Evolutionary conservation across 306 rosid species (phyloP).

Genomic region (Acacia confusa): DNA sequence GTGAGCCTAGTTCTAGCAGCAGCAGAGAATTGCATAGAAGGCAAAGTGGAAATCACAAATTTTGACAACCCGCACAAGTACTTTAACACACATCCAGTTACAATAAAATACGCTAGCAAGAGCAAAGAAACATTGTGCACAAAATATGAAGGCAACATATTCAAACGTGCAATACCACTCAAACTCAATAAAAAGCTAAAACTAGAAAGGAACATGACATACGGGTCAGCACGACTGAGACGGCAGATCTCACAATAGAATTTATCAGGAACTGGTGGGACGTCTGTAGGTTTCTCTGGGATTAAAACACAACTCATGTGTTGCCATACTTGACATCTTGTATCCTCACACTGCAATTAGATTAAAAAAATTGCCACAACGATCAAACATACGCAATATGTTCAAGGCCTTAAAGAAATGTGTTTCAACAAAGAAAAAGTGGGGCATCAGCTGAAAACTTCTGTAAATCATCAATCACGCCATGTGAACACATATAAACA

Average conservation of each 20-base stretch:
- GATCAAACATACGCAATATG: slow-evolving; percentile 11
- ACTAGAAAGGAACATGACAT: slow-evolving; percentile 41
- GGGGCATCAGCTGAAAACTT: neutral
- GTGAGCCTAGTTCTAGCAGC: neutral
- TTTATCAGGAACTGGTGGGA: slow-evolving; percentile 62
- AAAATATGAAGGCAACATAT: slow-evolving; percentile 1
- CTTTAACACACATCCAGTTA: slow-evolving; percentile 2
- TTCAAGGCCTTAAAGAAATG: slow-evolving; percentile 4
- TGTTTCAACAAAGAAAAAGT: neutral
- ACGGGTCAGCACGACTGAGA: slow-evolving; percentile 97
- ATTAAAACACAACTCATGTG: slow-evolving; percentile 86
- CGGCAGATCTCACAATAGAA: slow-evolving; percentile 94
- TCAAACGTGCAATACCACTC: neutral
- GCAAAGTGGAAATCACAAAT: slow-evolving; percentile 15
- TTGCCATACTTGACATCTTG: slow-evolving; percentile 88
- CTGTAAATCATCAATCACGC: slow-evolving; percentile 7
- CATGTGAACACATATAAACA: neutral
- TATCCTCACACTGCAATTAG: slow-evolving; percentile 87
- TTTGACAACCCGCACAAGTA: slow-evolving; percentile 18
- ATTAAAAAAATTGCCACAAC: neutral
- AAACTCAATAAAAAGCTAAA: slow-evolving; percentile 28
- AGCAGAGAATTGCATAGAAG: neutral
- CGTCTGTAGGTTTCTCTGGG: slow-evolving; percentile 86
- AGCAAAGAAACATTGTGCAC: neutral
- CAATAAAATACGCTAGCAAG: neutral